Conservation (phyloP, 2,329 filamentous ascomycete species). For the Epichloe aotearoae region DNA sequence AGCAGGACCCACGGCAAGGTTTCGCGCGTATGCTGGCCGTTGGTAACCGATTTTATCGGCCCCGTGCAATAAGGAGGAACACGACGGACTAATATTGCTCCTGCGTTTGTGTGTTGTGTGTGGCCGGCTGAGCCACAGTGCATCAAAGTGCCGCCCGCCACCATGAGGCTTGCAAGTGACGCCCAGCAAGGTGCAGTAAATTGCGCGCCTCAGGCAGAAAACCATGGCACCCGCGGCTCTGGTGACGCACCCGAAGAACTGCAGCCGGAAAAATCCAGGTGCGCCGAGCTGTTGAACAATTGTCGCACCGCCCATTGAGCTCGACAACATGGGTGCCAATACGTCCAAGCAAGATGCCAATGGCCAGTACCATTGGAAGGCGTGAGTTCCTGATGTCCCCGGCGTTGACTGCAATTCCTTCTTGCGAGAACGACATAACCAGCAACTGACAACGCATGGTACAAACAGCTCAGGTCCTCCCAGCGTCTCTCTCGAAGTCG, state of each 20-base stretch:
- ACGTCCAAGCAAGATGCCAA: conserved; percentile 35
- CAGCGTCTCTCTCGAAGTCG: conserved; percentile 63
- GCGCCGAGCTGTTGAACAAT: conserved; percentile 13
- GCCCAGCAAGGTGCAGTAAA: background rate
- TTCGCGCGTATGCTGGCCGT: too few species aligned
- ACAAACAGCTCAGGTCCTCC: conserved; percentile 30
- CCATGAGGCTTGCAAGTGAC: background rate
- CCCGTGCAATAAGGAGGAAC: background rate
- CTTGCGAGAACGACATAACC: background rate
- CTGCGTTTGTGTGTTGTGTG: too few species aligned
- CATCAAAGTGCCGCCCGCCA: conserved; percentile 2
- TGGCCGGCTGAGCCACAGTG: conserved; percentile 1
- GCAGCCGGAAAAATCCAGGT: conserved; percentile 22
- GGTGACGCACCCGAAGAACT: conserved; percentile 21
- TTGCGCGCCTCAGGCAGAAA: conserved; percentile 20
- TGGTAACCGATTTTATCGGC: too few species aligned
- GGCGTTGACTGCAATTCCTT: background rate
- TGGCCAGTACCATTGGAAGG: conserved; percentile 36
- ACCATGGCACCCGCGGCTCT: background rate
- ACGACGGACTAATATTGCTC: too few species aligned
- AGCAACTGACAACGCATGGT: background rate
- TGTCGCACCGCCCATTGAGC: conserved; percentile 21
- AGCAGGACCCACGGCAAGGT: too few species aligned
- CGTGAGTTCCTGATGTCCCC: conserved; percentile 27
- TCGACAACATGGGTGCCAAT: conserved; percentile 41